Conservation (phyloP, 306 rosid species). For the Prunus persica region Prunus_persica_NCBIv2 NC_034011.1:19592501-19593000, state of each 20-base stretch:
- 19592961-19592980: neutral
- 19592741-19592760: constrained; percentile 11
- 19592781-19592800: constrained; percentile 60
- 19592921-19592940: neutral
- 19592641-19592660: constrained; percentile 69
- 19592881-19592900: constrained; percentile 96
- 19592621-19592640: constrained; percentile 70
- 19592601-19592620: constrained; percentile 71
- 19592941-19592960: neutral
- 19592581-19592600: constrained; percentile 38
- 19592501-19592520: neutral
- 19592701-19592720: neutral
- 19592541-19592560: neutral
- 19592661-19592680: constrained; percentile 85
- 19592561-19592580: constrained; percentile 23
- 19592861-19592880: constrained; percentile 86
- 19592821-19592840: constrained; percentile 97
- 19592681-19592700: constrained; percentile 48
- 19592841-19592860: constrained; percentile 99
- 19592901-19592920: constrained; percentile 13
- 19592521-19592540: constrained; percentile 4
- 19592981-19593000: neutral
- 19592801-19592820: constrained; percentile 82
- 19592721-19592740: neutral
- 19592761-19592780: constrained; percentile 16